Evolutionary conservation across 1,139 yeast species (phyloP).

Genomic region (Debaryomycetaceae sp.): DNA sequence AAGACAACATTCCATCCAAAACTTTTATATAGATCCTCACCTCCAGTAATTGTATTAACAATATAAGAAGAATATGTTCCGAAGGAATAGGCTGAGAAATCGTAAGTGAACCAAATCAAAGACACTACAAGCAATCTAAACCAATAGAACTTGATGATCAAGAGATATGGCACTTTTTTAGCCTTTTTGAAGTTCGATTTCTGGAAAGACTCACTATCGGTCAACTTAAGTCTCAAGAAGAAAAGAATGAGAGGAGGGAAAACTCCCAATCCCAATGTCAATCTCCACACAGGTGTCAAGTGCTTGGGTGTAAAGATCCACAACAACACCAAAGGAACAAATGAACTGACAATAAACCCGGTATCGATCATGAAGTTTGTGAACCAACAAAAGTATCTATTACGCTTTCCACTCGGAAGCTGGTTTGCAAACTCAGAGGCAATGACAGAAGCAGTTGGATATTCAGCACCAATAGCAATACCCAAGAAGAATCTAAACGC

Average conservation of each 20-base stretch:
- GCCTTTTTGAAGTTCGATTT: conserved; percentile 68
- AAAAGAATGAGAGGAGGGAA: conserved; percentile 80
- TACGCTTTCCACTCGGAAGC: conserved; percentile 77
- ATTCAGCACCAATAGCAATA: conserved; percentile 84
- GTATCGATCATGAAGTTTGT: conserved; percentile 85
- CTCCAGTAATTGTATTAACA: conserved; percentile 57
- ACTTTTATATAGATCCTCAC: conserved; percentile 61
- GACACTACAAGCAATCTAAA: conserved; percentile 70
- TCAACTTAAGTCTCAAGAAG: conserved; percentile 69
- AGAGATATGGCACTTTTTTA: conserved; percentile 59
- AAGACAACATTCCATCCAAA: conserved; percentile 94
- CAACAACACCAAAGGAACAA: conserved; percentile 80
- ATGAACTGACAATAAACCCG: conserved; percentile 81
- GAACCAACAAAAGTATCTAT: conserved; percentile 85
- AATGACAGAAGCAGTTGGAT: conserved; percentile 90
- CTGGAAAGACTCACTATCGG: conserved; percentile 68
- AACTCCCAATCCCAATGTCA: conserved; percentile 91
- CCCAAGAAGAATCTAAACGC: conserved; percentile 86
- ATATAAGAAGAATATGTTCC: conserved; percentile 78
- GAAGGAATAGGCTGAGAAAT: conserved; percentile 83
- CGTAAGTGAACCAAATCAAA: conserved; percentile 86
- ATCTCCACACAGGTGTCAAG: conserved; percentile 84
- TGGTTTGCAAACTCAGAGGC: conserved; percentile 87
- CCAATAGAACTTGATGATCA: conserved; percentile 79
- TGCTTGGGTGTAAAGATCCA: conserved; percentile 77